Evolutionary conservation across 768 basidiomycete species (phyloP).

Genomic region (Agaricus sinodeliciosus): DNA sequence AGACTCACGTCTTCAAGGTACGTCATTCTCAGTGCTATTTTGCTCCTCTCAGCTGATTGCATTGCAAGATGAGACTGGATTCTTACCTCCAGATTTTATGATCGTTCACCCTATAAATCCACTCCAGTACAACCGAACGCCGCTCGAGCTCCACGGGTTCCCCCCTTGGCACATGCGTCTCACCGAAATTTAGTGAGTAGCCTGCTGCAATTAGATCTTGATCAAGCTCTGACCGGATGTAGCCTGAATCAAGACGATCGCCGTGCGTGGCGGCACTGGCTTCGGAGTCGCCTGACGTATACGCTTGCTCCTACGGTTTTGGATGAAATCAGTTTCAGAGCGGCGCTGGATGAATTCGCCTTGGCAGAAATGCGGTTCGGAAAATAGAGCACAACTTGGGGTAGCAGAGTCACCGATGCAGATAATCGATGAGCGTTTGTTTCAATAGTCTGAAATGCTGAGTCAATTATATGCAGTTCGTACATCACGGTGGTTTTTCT

Average conservation of each 20-base stretch:
- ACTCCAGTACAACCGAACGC: slow-evolving; percentile 27
- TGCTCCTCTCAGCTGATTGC: slow-evolving; percentile 3
- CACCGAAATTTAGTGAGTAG: slow-evolving; percentile 69
- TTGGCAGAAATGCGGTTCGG: slow-evolving; percentile 75
- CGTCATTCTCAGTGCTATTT: slow-evolving; percentile 11
- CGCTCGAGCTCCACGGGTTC: slow-evolving; percentile 66
- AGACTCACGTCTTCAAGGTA: slow-evolving; percentile 54
- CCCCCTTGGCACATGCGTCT: slow-evolving; percentile 85
- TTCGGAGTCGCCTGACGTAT: slow-evolving; percentile 2
- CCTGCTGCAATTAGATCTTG: background rate
- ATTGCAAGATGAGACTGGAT: slow-evolving; percentile 38
- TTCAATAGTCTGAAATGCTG: background rate
- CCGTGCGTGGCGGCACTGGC: slow-evolving; percentile 8
- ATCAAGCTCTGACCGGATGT: background rate
- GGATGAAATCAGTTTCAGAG: slow-evolving; percentile 54
- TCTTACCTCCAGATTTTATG: slow-evolving; percentile 71
- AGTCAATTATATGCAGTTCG: background rate
- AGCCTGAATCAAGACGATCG: slow-evolving; percentile 22
- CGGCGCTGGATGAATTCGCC: slow-evolving; percentile 69
- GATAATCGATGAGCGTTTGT: background rate
- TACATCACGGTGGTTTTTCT: background rate
- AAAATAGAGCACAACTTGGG: slow-evolving; percentile 33
- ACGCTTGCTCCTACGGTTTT: slow-evolving; percentile 22
- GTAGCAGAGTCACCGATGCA: background rate
- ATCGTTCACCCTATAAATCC: slow-evolving; percentile 58